Base-by-base conservation (phyloP, 345 rosid genomes). In the Cardamine occulta region DNA sequence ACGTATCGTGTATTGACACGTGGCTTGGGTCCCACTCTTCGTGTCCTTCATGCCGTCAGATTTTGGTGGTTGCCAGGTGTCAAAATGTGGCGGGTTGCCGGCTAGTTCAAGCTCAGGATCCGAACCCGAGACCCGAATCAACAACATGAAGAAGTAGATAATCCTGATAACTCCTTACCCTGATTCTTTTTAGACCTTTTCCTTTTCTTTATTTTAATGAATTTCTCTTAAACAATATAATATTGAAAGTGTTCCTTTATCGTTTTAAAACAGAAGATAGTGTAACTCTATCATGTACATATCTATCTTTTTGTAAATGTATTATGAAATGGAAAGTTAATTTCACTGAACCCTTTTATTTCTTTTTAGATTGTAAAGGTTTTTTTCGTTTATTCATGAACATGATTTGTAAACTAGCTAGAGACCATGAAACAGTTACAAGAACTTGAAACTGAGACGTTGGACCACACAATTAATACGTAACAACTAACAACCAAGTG, bases 21-120 rank as follows among this genome's bases (percentile, higher is more conserved):
- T 95, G 99, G 99, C 86, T 95, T 0, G 94, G 88, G 10, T 87
- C 97, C 21, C 98, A 87, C 84, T 95, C 98, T 7, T 89, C 99
- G 1, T 95, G 99, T 74, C 99, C 98, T 15, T 95, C 96, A 0
- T 91, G 97, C 87, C 97, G 97, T 55, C 92, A 87, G 79, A 83
- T 89, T 23, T 70, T 89, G 60, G 88, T 76, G 23, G 89, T 87
- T 15, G 62, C 86, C 21, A 74, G 94, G 67, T 87, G 94, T 73
- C 88, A 86, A 18, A 88, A 84, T 91, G 93, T n/a, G 93, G 93
- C 0, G 93, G 93, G 0, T 48, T 88, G 31, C 90, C 95, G 14
- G 78, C 74, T 17, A 70, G 84, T 19, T 73, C 79, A 2, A 66
- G 76, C 6, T 78, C 85, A 1, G 79, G 84, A 70, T 76, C 85